phyloP scores from a whole-genome alignment of 225 moss, liverwort and hornwort genomes.

The Marchantia paleacea region DNA sequence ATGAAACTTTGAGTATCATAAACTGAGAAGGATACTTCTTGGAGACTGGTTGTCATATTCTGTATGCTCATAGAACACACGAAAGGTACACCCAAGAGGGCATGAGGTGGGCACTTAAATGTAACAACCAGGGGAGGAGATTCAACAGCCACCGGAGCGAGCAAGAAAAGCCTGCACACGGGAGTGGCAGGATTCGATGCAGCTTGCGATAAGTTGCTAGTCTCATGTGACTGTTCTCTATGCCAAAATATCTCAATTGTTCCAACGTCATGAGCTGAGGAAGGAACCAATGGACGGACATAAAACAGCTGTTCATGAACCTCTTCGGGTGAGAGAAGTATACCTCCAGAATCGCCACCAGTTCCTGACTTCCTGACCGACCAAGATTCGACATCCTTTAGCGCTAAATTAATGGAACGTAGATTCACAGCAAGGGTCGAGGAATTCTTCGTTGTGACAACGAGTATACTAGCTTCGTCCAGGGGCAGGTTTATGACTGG shows the following conservation, averaged over 20 bases:
- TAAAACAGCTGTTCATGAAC: conserved; percentile 64
- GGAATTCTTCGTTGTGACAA: conserved; percentile 62
- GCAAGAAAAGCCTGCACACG: conserved; percentile 42
- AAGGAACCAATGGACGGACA: conserved; percentile 56
- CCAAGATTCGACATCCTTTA: conserved; percentile 53
- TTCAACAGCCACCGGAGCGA: conserved; percentile 62
- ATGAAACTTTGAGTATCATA: conserved; percentile 79
- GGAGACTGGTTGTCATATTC: conserved; percentile 70
- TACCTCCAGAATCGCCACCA: conserved; percentile 35
- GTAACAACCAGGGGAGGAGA: conserved; percentile 70
- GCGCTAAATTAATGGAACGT: conserved; percentile 44
- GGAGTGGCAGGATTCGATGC: background rate
- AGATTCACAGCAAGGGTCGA: conserved; percentile 58
- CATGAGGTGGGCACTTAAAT: conserved; percentile 74
- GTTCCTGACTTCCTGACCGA: conserved; percentile 43
- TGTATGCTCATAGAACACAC: conserved; percentile 63
- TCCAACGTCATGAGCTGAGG: conserved; percentile 55
- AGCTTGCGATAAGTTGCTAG: background rate
- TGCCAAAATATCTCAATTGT: conserved; percentile 61
- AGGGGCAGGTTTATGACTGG: conserved; percentile 57
- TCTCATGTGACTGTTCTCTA: conserved; percentile 31
- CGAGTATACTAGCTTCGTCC: conserved; percentile 73
- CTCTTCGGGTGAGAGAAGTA: conserved; percentile 51
- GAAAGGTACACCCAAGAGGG: conserved; percentile 73
- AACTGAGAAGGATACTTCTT: conserved; percentile 74